phyloP scores from a whole-genome alignment of 805 yeast genomes.

The Hanseniaspora opuntiae region DNA sequence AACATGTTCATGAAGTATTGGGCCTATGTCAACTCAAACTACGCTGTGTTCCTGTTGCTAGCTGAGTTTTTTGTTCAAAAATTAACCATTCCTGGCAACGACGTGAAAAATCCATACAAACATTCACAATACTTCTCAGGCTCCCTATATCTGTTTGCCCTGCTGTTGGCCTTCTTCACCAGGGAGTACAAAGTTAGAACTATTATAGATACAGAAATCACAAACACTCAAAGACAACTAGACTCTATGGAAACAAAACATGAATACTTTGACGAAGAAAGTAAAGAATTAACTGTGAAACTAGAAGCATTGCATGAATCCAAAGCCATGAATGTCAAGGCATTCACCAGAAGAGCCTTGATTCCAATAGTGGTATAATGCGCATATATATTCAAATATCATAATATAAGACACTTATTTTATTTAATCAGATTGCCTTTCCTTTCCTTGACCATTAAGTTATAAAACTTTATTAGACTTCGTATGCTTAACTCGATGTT shows the following conservation, averaged over 20 bases:
- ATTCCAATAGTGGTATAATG: slow-evolving; percentile 20
- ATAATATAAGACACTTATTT: too few relatives aligned
- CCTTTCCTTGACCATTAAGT: slow-evolving; percentile 20
- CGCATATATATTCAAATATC: background rate
- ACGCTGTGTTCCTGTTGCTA: slow-evolving; percentile 28
- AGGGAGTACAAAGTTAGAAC: slow-evolving; percentile 41
- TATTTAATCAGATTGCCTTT: background rate
- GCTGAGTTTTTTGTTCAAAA: slow-evolving; percentile 46
- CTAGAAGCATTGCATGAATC: slow-evolving; percentile 15
- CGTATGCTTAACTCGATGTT: slow-evolving; percentile 78
- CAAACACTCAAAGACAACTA: background rate
- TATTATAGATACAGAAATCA: slow-evolving; percentile 21
- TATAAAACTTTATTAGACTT: slow-evolving; percentile 64
- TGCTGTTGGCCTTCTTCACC: slow-evolving; percentile 32
- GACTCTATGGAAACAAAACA: background rate
- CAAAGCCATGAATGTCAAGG: slow-evolving; percentile 16
- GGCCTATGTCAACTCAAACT: slow-evolving; percentile 25
- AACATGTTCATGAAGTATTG: slow-evolving; percentile 29
- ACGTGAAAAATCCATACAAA: slow-evolving; percentile 33
- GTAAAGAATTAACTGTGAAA: background rate
- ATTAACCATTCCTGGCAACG: slow-evolving; percentile 23
- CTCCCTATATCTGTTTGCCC: slow-evolving; percentile 31
- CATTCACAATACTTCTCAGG: slow-evolving; percentile 53
- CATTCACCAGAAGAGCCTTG: slow-evolving; percentile 19
- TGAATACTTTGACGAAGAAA: background rate